Evolutionary conservation across 768 basidiomycete genomes (phyloP).

Genomic region (Leccinum barrowsii): DNA sequence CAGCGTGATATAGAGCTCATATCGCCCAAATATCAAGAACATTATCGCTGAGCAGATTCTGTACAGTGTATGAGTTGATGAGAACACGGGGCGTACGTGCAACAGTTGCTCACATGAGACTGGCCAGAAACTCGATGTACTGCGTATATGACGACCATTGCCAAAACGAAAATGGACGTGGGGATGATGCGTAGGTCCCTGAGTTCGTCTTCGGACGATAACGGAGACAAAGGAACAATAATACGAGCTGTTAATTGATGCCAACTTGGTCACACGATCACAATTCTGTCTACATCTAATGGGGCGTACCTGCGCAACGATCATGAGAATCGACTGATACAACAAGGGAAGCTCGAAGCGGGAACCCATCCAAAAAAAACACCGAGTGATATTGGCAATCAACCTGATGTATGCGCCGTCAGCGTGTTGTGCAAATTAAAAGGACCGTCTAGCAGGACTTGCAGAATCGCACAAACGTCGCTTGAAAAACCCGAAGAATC

Average conservation of each 20-base stretch:
- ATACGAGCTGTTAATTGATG: constrained; percentile 50
- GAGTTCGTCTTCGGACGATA: constrained; percentile 62
- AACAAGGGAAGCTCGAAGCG: constrained; percentile 74
- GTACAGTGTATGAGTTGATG: constrained; percentile 5
- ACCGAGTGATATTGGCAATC: constrained; percentile 81
- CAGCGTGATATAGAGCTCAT: constrained; percentile 52
- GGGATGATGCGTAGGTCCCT: constrained; percentile 55
- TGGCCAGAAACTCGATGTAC: constrained; percentile 80
- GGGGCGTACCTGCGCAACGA: constrained; percentile 65
- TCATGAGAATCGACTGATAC: constrained; percentile 84
- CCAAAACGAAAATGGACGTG: constrained; percentile 76
- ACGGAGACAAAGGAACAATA: constrained; percentile 78
- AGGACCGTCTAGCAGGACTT: constrained; percentile 17
- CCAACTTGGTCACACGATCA: constrained; percentile 19
- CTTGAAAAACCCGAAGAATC: constrained; percentile 84
- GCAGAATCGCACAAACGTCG: constrained; percentile 85
- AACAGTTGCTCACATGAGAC: constrained; percentile 54
- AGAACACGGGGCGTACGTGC: constrained; percentile 3
- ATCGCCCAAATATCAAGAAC: constrained; percentile 70
- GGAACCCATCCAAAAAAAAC: constrained; percentile 87
- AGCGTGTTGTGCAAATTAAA: constrained; percentile 4
- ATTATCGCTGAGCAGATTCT: constrained; percentile 68
- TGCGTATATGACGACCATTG: constrained; percentile 78
- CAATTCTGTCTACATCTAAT: constrained; percentile 2
- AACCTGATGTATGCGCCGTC: constrained; percentile 41